Evolutionary conservation across 352 stramenopile genomes (phyloP), one percentile per base, ranked within the genome.

Genomic region (Phytophthora uliginosa): DNA sequence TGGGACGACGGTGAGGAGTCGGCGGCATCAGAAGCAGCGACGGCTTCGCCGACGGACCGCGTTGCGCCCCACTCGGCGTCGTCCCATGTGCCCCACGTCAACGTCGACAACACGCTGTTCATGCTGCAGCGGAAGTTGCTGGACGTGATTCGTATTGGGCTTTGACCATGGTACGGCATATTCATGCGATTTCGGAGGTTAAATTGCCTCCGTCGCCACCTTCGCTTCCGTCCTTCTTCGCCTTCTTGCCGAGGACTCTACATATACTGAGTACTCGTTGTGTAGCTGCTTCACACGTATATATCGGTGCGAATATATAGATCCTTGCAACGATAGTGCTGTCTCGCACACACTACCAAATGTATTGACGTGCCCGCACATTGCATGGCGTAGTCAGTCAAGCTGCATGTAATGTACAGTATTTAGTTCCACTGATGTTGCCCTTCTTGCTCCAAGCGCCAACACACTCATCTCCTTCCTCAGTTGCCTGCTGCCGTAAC

Each of bases 61-160:
- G 56, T 20, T 15, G 36, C 10, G 8, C 24, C 67, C 72, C 85
- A 74, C 22, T 71, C 55, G 38, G 65, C 50, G 76, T 77, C 77
- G 70, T 93, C 87, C 88, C 88, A 95, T 7, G 84, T 94, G 57
- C 88, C 86, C 88, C 88, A 95, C 33, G 88, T 95, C 61, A 89
- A 71, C 18, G 68, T 59, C n/a, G 88, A 66, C 57, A 95, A 73
- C 51, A 95, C 76, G 47, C 83, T 83, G 76, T 95, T 95, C 88
- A 95, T 95, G 24, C 18, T 71, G 42, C 42, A 50, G 42, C 42
- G 7, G 1, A 6, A 50, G 42, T 50, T 53, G 52, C 28, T 51
- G 38, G 57, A 40, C 26, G 36, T 26, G 18, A 24, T 38, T n/a
- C n/a, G n/a, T n/a, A n/a, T n/a, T n/a, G n/a, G n/a, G n/a, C 18